Conservation (phyloP, 495 filamentous ascomycete species). For the Penicillium psychrofluorescens region DNA sequence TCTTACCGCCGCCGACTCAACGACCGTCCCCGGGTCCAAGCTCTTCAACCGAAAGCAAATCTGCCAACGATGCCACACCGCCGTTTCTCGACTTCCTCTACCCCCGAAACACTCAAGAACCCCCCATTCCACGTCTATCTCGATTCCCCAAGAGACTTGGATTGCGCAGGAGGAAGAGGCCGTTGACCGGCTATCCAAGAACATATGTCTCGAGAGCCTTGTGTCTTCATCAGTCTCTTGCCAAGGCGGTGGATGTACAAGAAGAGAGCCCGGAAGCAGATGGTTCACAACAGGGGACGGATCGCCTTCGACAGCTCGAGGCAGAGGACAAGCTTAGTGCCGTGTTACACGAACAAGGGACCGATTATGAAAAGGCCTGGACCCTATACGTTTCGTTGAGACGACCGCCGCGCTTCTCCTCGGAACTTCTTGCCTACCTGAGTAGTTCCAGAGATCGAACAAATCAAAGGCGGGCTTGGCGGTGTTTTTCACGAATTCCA, state of each 20-base stretch:
- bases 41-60: slow-evolving; percentile 4
- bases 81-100: slow-evolving; percentile 39
- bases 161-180: slow-evolving; percentile 22
- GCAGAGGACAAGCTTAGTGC: slow-evolving; percentile 10
- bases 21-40: slow-evolving; percentile 10
- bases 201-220: slow-evolving; percentile 22
- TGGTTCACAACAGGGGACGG: too few species aligned
- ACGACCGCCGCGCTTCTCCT: slow-evolving; percentile 14
- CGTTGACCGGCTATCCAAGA: slow-evolving; percentile 15
- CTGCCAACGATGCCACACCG: slow-evolving; percentile 11
- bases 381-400: slow-evolving; percentile 24
- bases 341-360: slow-evolving; percentile 10
- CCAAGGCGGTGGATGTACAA: neutral
- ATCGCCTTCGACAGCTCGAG: neutral
- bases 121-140: slow-evolving; percentile 13
- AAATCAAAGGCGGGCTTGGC: slow-evolving; percentile 31
- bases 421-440: slow-evolving; percentile 31
- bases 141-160: slow-evolving; percentile 17
- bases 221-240: slow-evolving; percentile 1
- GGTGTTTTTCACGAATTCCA: slow-evolving; percentile 34
- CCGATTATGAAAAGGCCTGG: slow-evolving; percentile 29
- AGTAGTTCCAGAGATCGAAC: slow-evolving; percentile 20
- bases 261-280: neutral
- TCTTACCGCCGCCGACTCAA: slow-evolving; percentile 18
- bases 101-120: slow-evolving; percentile 19